Percentiles rank a stretch among this genome's conserved stretches.
These are phyloP conservation scores for Stereocaulon alpinum DNA, from an alignment of 495 filamentous ascomycete species.

Conservation along the genomic window DNA sequence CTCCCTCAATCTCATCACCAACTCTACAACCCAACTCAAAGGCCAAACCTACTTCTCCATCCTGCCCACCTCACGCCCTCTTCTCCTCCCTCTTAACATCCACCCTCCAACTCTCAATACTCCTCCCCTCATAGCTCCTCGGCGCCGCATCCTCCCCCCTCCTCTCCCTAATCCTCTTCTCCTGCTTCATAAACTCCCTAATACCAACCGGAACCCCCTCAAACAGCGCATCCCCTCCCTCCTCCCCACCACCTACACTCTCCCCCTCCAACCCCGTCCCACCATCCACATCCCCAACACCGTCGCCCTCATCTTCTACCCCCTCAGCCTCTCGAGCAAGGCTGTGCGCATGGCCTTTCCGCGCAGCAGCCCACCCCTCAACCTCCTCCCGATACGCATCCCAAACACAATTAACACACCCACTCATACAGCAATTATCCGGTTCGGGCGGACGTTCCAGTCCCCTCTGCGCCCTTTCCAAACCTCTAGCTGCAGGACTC, in stretches of 20 bases:
- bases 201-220: constrained; percentile 84
- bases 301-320: constrained; percentile 73
- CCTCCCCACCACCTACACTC: constrained; percentile 31
- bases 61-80: too few relatives aligned
- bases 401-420: constrained; percentile 97
- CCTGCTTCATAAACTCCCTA: constrained; percentile 91
- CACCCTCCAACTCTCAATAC: not conserved
- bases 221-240: constrained; percentile 57
- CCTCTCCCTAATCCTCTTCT: constrained; percentile 80
- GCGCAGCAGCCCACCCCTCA: constrained; percentile 68
- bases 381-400: constrained; percentile 81
- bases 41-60: too few relatives aligned
- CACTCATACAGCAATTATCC: constrained; percentile 98
- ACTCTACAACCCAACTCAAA: too few relatives aligned
- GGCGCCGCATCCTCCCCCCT: constrained; percentile 22
- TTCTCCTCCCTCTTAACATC: too few relatives aligned
- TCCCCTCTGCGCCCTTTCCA: constrained; percentile 39
- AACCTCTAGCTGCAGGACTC: constrained; percentile 41
- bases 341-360: too few relatives aligned
- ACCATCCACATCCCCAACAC: constrained; percentile 55
- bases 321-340: too few relatives aligned
- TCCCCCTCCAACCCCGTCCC: constrained; percentile 24
- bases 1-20: not conserved
- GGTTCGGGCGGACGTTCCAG: constrained; percentile 68
- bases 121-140: not conserved